Base-by-base conservation (phyloP, 257 asterid species). In the Echites panduratus region DNA sequence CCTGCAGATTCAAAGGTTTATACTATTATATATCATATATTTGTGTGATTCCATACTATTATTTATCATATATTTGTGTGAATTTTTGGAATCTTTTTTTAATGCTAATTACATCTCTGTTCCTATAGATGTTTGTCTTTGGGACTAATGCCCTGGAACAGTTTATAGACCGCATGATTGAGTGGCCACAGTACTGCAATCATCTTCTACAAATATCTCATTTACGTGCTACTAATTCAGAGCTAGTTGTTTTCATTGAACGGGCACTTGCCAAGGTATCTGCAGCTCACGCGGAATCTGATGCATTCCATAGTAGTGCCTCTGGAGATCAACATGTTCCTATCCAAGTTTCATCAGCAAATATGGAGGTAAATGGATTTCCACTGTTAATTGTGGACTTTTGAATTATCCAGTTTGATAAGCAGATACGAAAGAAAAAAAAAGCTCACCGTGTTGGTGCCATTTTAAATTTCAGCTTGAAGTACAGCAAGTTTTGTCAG, bases 161-260 rank as follows among this genome's bases (percentile, higher is more conserved):
- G 84, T 95, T 92, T 78, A 80, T 88, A 77, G 99, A 92, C 66
- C 98, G 99, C 48, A 87, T 95, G 80, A 81, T 82, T 72, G 99
- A 95, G 85, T 95, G 99, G 99, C 99, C 99, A 6, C 98, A 84
- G 73, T 95, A 95, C 84, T 90, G 99, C 88, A 95, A 90, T 81
- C 97, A 92, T 83, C 89, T 95, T 77, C 74, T 92, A 76, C 98
- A 92, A 80, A 95, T 95, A 87, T 89, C 98, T 78, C 98, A 95
- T 79, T 71, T 92, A 76, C 99, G 98, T 73, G 93, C 78, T 66
- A 82, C 87, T 48, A 88, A 92, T 75, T 45, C 87, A 43, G 96
- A 92, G 32, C 90, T 92, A 80, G 91, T 90, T 74, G 77, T 83
- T 44, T 84, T 80, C 70, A 85, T 92, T 80, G 97, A 95, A 78